Percentiles rank a stretch among this genome's conserved stretches.
These are phyloP conservation scores for Syncephalastrum sp. DNA, from an alignment of 371 early-diverging fungal genomes.

Conservation along the genomic window DNA sequence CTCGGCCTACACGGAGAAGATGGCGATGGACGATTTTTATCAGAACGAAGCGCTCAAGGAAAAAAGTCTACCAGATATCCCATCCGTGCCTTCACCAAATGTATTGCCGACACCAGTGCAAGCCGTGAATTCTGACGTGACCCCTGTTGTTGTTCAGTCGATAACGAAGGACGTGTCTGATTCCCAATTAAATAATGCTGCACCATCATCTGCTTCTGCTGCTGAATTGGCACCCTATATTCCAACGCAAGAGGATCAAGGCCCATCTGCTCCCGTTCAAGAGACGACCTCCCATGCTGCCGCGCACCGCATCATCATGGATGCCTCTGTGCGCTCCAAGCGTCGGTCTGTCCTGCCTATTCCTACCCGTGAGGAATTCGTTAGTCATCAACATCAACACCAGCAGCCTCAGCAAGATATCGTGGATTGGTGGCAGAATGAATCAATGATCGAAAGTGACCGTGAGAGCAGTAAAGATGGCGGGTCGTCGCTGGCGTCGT, in stretches of 20 bases:
- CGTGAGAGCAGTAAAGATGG: too few species aligned
- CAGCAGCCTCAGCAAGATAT: slow-evolving; percentile 4
- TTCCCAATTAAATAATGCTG: slow-evolving; percentile 18
- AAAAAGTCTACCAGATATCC: too few species aligned
- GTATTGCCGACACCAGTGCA: too few species aligned
- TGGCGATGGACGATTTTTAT: slow-evolving; percentile 4
- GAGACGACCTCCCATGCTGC: background rate
- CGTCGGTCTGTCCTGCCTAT: slow-evolving; percentile 6
- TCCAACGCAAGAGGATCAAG: background rate
- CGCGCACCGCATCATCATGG: slow-evolving; percentile 7
- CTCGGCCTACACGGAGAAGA: slow-evolving; percentile 1
- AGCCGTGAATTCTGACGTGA: too few species aligned
- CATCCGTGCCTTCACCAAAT: too few species aligned
- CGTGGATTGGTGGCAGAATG: slow-evolving; percentile 17
- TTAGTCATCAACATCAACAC: background rate
- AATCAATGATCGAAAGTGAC: slow-evolving; percentile 1
- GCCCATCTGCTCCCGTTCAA: background rate
- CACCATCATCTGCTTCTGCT: slow-evolving; percentile 15
- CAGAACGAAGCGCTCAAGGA: background rate
- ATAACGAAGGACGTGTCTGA: too few species aligned
- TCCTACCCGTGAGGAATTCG: background rate
- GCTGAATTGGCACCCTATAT: background rate
- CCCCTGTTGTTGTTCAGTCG: too few species aligned
- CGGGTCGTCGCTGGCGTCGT: too few species aligned
- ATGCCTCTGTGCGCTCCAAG: slow-evolving; percentile 13